Evolutionary conservation across 352 stramenopile genomes (phyloP).

Genomic region (Globisporangium echinulatum): DNA sequence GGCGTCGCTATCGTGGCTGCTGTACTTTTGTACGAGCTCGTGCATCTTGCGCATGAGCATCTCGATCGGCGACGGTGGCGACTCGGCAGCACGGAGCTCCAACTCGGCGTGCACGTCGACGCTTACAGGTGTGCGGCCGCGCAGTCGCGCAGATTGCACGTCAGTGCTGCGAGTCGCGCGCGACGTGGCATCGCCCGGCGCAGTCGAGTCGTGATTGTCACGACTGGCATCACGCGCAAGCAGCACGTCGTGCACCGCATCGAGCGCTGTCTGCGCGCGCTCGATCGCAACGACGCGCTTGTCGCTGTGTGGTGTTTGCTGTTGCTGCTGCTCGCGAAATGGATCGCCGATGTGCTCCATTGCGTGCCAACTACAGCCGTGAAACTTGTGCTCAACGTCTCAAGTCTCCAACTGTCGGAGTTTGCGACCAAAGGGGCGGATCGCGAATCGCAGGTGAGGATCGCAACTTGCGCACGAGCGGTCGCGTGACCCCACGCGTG

Average conservation of each 20-base stretch:
- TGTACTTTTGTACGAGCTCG: slow-evolving; percentile 46
- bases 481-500: background rate
- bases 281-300: slow-evolving; percentile 5
- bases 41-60: slow-evolving; percentile 53
- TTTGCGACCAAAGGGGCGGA: background rate
- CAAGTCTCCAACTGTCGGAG: slow-evolving; percentile 11
- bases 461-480: background rate
- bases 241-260: slow-evolving; percentile 10
- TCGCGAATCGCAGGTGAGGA: background rate
- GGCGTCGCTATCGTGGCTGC: background rate
- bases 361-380: background rate
- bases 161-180: background rate
- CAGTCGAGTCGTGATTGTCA: background rate
- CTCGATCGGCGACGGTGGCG: slow-evolving; percentile 30
- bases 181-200: background rate
- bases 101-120: slow-evolving; percentile 4
- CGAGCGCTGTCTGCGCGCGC: slow-evolving; percentile 10
- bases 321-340: background rate
- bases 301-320: background rate
- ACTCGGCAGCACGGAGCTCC: background rate
- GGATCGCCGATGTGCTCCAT: background rate
- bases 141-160: background rate
- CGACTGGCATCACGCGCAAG: background rate
- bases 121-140: background rate
- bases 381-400: slow-evolving; percentile 17